Base-by-base conservation (phyloP, 805 yeast species). In the Nakazawaea sp. region DNA sequence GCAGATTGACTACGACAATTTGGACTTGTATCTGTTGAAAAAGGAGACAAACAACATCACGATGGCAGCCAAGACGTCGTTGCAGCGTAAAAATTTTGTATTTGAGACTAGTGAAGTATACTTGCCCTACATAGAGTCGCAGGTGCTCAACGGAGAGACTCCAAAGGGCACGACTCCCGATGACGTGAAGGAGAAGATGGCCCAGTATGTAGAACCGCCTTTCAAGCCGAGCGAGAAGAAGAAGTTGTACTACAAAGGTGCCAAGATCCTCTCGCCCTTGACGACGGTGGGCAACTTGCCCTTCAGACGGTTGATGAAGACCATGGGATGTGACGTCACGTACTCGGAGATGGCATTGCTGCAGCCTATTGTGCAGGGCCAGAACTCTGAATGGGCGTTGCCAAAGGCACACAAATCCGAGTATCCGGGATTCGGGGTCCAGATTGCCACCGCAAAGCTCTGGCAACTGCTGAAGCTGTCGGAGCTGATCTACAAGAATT, bases 241-340 rank as follows among this genome's bases (percentile, higher is more conserved):
- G 56, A 69, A 61, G 40, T 53, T 92, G 33, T 65, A 88, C 52
- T 69, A 84, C 36, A 62, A 65, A 25, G 66, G 75, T 32, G 90
- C 90, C 46, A 88, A 88, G 59, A 87, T 92, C 42, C 80, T 92
- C 6, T 86, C 97, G 2, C 99, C 99, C 2, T 70, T 92, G 44
- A 94, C 99, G 24, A 92, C 99, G 0, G 98, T 92, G 5, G 99
- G 99, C 17, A 92, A 92, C 59, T 68, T 92, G 50, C 98, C 99
- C 12, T 92, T 76, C 62, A 81, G 99, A 58, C 72, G 97, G 49
- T 68, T 92, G 43, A 89, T 92, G 96, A 82, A 80, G 51, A 70
- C 81, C 1, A 59, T 87, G 24, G 97, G 97, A 13, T 95, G 95
- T 10, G 97, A 92, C 50, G 72, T 88, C 13, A 92, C 98, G 0